Base-by-base conservation (phyloP, 345 rosid genomes). In the Brassica juncea region DNA sequence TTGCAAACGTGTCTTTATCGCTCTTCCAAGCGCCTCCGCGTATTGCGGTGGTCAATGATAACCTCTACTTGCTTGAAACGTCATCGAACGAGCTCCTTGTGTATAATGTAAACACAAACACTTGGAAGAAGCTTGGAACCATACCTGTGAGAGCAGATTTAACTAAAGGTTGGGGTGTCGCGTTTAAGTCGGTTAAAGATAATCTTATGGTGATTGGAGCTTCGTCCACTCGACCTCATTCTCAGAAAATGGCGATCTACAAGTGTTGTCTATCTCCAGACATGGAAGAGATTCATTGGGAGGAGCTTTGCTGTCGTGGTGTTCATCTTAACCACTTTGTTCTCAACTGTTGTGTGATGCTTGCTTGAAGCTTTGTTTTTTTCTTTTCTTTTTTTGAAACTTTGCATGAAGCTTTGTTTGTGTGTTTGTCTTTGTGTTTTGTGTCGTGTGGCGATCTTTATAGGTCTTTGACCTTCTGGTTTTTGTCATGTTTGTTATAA, bases 161-260 rank as follows among this genome's bases (percentile, higher is more conserved):
- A 12, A 75, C 84, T 58, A 62, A 44, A 47, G 39, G 94, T 34
- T 90, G 97, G 97, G 97, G 97, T 1, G 87, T 92, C 3, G 97
- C 93, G 0, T 70, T 70, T 34, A 70, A 54, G 16, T 55, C 49
- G 3, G 2, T 55, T 32, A n/a, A 27, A 3, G 64, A 88, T 5
- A 86, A 86, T 70, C 86, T 90, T 72, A 86, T 92, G 5, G 87
- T 89, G 70, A 92, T 92, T 6, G 97, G 94, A 37, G 85, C 87
- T 57, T 85, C 92, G 4, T 35, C 60, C 1, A 68, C 74, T 66
- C 77, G 82, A 2, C 27, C 66, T 32, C 77, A 83, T 0, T 79
- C 72, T 5, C 82, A 75, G 7, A 84, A 80, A 44, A 83, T 88
- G 93, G 79, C 83, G 0, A 83, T 89, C 19, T 87, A 88, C 86